phyloP scores from a whole-genome alignment of 208 protist genomes.

The Leptomonas pyrrhocoris region DNA sequence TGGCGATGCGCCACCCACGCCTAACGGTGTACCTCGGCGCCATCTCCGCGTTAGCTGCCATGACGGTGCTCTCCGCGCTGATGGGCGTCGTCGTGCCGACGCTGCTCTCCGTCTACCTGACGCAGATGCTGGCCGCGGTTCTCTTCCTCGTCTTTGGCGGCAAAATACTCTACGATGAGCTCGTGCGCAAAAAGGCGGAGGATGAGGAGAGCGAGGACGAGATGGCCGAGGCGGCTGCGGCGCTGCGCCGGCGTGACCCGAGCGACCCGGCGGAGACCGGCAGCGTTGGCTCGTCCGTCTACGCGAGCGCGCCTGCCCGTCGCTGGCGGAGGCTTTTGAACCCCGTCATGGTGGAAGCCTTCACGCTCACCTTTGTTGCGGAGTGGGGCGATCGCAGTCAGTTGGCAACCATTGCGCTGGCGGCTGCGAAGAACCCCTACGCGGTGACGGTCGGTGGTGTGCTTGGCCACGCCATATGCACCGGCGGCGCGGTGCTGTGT shows the following conservation, averaged over 20 bases:
- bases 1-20: conserved; percentile 94
- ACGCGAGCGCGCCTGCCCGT: conserved; percentile 46
- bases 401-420: conserved; percentile 95
- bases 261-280: conserved; percentile 70
- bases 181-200: conserved; percentile 45
- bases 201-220: conserved; percentile 88
- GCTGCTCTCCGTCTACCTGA: conserved; percentile 86
- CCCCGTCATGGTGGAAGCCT: conserved; percentile 91
- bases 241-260: conserved; percentile 75
- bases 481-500: conserved; percentile 91
- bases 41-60: conserved; percentile 85
- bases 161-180: conserved; percentile 87
- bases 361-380: conserved; percentile 96
- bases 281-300: conserved; percentile 39
- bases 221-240: conserved; percentile 83
- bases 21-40: conserved; percentile 87
- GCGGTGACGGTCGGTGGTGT: conserved; percentile 94
- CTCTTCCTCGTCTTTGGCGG: conserved; percentile 93
- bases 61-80: conserved; percentile 93
- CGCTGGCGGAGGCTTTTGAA: conserved; percentile 61
- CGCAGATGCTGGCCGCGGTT: conserved; percentile 78
- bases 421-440: conserved; percentile 90
- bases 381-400: conserved; percentile 98
- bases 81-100: conserved; percentile 86
- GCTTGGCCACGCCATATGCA: conserved; percentile 95